Evolutionary conservation across 2,329 filamentous ascomycete species (phyloP).

Genomic region (Aureobasidium namibiae): DNA sequence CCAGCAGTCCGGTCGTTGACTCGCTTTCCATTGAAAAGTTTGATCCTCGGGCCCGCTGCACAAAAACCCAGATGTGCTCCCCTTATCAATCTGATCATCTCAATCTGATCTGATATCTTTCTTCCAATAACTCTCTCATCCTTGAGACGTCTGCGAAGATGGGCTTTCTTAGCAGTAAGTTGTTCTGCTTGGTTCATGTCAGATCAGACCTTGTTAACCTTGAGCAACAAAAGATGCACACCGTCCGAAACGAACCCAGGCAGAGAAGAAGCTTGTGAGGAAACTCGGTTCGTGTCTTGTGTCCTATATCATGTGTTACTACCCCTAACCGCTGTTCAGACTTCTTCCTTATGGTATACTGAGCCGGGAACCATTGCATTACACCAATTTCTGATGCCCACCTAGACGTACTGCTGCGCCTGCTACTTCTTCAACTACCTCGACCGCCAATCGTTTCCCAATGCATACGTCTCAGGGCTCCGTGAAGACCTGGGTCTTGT

Average conservation of each 20-base stretch:
- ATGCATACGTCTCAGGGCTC: constrained; percentile 49
- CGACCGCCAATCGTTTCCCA: constrained; percentile 44
- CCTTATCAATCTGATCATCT: constrained; percentile 4
- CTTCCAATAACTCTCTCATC: background rate
- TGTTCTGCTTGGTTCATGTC: background rate
- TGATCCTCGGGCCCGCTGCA: background rate
- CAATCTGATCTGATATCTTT: background rate
- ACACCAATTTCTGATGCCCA: background rate
- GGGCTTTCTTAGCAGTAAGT: background rate
- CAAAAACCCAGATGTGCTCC: background rate
- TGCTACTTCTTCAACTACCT: constrained; percentile 27
- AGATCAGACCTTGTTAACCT: background rate
- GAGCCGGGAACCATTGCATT: fast-evolving
- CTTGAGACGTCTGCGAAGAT: background rate
- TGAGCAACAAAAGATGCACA: background rate
- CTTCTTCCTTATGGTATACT: background rate
- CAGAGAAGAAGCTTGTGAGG: background rate
- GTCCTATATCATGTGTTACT: fast-evolving
- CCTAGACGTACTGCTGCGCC: constrained; percentile 2
- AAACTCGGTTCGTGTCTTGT: background rate
- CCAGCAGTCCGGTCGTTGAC: background rate
- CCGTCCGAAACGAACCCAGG: background rate
- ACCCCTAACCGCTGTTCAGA: background rate
- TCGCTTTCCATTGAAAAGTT: background rate
- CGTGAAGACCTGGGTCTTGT: constrained; percentile 42